Percentiles rank a stretch among this genome's conserved stretches.
Evolutionary conservation across 2,329 filamentous ascomycete species (phyloP).

Genomic region (Didymellaceae sp.): DNA sequence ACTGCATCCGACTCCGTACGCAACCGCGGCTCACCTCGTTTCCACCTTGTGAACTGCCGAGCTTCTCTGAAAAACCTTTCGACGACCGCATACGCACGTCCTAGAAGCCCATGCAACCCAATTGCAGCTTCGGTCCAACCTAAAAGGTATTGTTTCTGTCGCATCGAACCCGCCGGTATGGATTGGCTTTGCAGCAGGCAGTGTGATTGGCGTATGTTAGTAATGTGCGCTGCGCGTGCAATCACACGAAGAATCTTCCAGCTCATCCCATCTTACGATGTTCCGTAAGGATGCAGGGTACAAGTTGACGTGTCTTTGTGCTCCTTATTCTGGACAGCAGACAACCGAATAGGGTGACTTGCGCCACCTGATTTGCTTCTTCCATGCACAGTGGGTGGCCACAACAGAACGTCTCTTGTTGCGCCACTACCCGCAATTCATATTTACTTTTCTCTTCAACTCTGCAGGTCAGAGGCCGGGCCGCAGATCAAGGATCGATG

Average conservation of each 20-base stretch:
- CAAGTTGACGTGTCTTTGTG: conserved; percentile 7
- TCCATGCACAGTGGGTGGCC: background rate
- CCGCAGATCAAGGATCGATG: conserved; percentile 4
- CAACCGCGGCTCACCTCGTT: no score
- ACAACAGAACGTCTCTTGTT: conserved; percentile 3
- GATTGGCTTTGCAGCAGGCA: background rate
- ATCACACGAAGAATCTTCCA: background rate
- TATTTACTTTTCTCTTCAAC: background rate
- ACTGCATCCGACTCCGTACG: no score
- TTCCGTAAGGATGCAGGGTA: background rate
- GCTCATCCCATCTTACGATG: background rate
- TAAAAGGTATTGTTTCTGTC: background rate
- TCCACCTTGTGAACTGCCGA: no score
- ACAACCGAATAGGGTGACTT: background rate
- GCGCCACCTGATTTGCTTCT: conserved; percentile 4
- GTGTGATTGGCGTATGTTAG: background rate
- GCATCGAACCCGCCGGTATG: background rate
- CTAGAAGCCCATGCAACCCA: background rate
- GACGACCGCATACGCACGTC: background rate
- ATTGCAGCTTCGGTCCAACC: background rate
- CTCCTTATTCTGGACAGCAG: conserved; percentile 1
- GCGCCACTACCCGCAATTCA: conserved; percentile 1
- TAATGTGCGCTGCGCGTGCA: background rate
- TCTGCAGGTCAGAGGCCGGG: background rate
- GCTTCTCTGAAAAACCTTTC: no score